A percentile compares a stretch with the other conserved stretches of the same genome.
These are phyloP conservation scores for Epichloe gansuensis DNA, from an alignment of 2,329 filamentous ascomycete genomes.

Conservation along the genomic window DNA sequence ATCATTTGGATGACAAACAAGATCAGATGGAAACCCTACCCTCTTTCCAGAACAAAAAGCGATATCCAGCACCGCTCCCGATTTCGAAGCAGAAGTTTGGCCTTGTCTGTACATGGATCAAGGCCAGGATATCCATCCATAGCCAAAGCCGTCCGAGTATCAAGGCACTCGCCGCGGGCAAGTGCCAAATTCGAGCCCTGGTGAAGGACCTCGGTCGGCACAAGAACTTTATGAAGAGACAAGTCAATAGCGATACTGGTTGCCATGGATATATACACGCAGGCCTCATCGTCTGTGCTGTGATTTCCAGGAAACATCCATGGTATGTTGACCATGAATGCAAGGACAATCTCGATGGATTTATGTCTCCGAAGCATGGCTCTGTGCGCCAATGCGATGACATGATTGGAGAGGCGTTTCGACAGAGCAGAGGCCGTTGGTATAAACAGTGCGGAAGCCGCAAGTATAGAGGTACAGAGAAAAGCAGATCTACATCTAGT, in stretches of 20 bases:
- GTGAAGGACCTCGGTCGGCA: conserved; percentile 37
- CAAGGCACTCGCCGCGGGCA: conserved; percentile 57
- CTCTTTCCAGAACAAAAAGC: conserved; percentile 60
- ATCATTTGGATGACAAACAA: too few species aligned
- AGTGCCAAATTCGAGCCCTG: conserved; percentile 33
- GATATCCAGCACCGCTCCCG: conserved; percentile 61
- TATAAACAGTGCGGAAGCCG: conserved; percentile 55
- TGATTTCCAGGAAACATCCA: conserved; percentile 61
- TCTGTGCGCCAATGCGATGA: conserved; percentile 47
- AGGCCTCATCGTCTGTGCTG: conserved; percentile 62
- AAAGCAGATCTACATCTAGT: conserved; percentile 58
- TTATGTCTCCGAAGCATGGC: conserved; percentile 50
- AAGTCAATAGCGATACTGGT: conserved; percentile 58
- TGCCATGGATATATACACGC: conserved; percentile 57
- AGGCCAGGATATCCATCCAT: conserved; percentile 57
- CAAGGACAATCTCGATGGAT: conserved; percentile 62
- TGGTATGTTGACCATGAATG: conserved; percentile 64
- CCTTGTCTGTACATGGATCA: conserved; percentile 47
- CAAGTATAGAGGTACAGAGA: conserved; percentile 58
- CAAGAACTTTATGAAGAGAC: conserved; percentile 56
- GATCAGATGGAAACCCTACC: conserved; percentile 25
- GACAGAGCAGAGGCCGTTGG: conserved; percentile 52
- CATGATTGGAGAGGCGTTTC: conserved; percentile 52
- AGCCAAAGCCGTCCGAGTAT: conserved; percentile 49
- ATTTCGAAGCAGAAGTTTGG: conserved; percentile 47